These are phyloP conservation scores for Debaryomyces hansenii DNA, from an alignment of 805 yeast genomes.

Conservation along the genomic window DNA sequence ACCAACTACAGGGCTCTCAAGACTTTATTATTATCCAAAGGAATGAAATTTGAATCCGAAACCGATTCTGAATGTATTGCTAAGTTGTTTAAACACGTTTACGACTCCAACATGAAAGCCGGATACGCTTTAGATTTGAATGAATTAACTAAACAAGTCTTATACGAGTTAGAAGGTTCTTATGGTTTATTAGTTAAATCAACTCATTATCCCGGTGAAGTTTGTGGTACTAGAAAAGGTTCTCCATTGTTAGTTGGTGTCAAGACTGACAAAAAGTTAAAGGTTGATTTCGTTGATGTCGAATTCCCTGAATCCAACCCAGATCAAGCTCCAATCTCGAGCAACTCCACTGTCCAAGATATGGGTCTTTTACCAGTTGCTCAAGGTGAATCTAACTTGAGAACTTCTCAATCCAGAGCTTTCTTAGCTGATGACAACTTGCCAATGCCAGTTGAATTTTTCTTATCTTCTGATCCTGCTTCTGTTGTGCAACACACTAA, in stretches of 20 bases:
- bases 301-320: conserved; percentile 78
- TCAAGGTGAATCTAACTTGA: conserved; percentile 55
- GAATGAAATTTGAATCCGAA: conserved; percentile 81
- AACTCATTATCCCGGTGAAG: conserved; percentile 89
- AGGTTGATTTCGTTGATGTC: conserved; percentile 97
- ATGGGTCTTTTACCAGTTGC: conserved; percentile 53
- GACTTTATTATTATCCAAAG: conserved; percentile 76
- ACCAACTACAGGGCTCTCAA: conserved; percentile 92
- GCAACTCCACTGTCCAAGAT: conserved; percentile 16
- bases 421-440: conserved; percentile 90
- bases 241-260: conserved; percentile 97
- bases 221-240: conserved; percentile 96
- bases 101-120: conserved; percentile 70
- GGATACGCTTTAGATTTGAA: conserved; percentile 84
- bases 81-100: conserved; percentile 86
- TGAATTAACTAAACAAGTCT: conserved; percentile 87
- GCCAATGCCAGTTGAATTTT: conserved; percentile 94
- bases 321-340: conserved; percentile 15
- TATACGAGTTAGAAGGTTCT: conserved; percentile 94
- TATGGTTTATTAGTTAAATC: conserved; percentile 95
- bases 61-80: conserved; percentile 99
- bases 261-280: conserved; percentile 90
- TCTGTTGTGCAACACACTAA: conserved; percentile 96
- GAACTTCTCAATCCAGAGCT: conserved; percentile 95
- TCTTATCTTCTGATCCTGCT: conserved; percentile 94